Percentiles rank a stretch among this genome's conserved stretches.
Evolutionary conservation across 768 basidiomycete species (phyloP).

Genomic region (Sarcodon sp.): DNA sequence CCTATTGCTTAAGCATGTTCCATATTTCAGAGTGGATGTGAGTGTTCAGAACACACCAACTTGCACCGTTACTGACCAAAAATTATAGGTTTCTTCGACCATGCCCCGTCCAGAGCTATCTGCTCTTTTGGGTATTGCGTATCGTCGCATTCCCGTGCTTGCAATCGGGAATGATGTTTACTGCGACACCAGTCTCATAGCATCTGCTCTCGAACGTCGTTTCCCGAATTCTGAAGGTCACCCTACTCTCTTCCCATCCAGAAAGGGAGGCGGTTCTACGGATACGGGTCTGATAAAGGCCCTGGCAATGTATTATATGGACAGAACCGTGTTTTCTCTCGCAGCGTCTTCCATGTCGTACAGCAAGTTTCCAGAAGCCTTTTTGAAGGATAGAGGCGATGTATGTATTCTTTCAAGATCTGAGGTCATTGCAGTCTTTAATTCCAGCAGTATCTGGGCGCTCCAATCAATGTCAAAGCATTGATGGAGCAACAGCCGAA

Average conservation of each 20-base stretch:
- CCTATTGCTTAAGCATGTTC: conserved; percentile 34
- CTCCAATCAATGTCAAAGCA: conserved; percentile 24
- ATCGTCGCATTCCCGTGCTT: conserved; percentile 47
- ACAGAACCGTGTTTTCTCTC: conserved; percentile 28
- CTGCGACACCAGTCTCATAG: conserved; percentile 45
- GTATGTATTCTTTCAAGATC: conserved; percentile 17
- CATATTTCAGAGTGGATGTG: conserved; percentile 35
- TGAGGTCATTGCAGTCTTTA: conserved; percentile 9
- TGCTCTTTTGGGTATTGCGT: conserved; percentile 34
- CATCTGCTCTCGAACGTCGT: conserved; percentile 35
- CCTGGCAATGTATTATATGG: conserved; percentile 32
- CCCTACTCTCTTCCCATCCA: conserved; percentile 32
- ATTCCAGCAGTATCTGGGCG: conserved; percentile 13
- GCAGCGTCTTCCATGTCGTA: conserved; percentile 31
- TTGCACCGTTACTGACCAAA: not conserved
- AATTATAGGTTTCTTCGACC: conserved; percentile 30
- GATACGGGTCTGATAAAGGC: conserved; percentile 38
- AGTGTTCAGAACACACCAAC: conserved; percentile 5
- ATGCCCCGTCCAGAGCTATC: conserved; percentile 46
- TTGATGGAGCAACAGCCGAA: conserved; percentile 18
- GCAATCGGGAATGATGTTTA: conserved; percentile 51
- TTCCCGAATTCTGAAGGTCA: conserved; percentile 37
- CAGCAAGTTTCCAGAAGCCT: conserved; percentile 29
- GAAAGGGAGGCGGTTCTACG: conserved; percentile 24
- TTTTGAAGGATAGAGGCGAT: conserved; percentile 34